A percentile compares a stretch with the other conserved stretches of the same genome.
These are phyloP conservation scores for Cyberlindnera saturnus DNA, from an alignment of 805 yeast genomes.

Conservation along the genomic window DNA sequence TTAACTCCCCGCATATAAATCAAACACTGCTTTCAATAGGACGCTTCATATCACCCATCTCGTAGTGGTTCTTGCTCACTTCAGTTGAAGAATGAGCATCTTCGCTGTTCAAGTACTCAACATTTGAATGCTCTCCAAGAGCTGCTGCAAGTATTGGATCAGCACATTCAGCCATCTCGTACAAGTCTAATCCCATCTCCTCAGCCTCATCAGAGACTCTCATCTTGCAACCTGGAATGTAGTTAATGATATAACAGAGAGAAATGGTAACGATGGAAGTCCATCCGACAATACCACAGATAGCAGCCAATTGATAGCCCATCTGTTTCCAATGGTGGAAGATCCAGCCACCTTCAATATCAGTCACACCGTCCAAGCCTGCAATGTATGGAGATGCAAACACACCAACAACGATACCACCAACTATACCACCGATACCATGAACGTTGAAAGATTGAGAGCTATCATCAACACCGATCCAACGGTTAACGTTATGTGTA, in stretches of 20 bases:
- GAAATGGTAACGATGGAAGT: conserved; percentile 35
- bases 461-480: conserved; percentile 81
- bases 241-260: conserved; percentile 41
- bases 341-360: conserved; percentile 89
- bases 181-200: conserved; percentile 44
- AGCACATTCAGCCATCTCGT: conserved; percentile 44
- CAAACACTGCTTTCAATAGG: conserved; percentile 10
- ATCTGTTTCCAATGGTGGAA: conserved; percentile 87
- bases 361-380: conserved; percentile 82
- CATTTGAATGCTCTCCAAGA: background rate
- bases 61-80: background rate
- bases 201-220: conserved; percentile 43
- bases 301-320: conserved; percentile 78
- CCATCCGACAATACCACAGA: conserved; percentile 36
- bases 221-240: conserved; percentile 44
- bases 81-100: conserved; percentile 4
- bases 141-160: conserved; percentile 27
- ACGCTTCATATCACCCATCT: conserved; percentile 1
- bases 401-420: conserved; percentile 76
- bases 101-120: conserved; percentile 16
- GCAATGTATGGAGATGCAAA: conserved; percentile 83
- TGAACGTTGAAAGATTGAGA: conserved; percentile 94
- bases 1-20: too few relatives aligned
- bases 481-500: conserved; percentile 75
- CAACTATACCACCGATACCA: conserved; percentile 92